Conservation (phyloP, 2,329 filamentous ascomycete species). For the Orbilia ellipsospora region DNA sequence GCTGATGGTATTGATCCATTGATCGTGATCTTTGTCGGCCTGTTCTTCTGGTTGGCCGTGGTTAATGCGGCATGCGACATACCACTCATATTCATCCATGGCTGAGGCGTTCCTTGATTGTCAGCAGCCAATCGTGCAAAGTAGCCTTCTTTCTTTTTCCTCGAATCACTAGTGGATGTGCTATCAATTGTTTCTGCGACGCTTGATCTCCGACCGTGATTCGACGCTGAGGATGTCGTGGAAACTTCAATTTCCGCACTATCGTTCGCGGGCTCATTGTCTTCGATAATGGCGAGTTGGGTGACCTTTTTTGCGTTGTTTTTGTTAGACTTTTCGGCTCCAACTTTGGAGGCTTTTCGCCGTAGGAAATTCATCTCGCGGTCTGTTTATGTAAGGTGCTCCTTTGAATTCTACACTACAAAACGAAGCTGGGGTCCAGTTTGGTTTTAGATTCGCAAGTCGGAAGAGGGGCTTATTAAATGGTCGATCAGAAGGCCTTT, state of each 20-base stretch:
- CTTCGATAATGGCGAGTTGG: conserved; percentile 30
- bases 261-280: conserved; percentile 28
- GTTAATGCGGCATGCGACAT: conserved; percentile 32
- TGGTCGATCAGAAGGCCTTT: conserved; percentile 1
- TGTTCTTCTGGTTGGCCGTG: neutral
- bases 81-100: conserved; percentile 44
- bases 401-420: neutral
- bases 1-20: conserved; percentile 17
- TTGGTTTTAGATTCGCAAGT: neutral
- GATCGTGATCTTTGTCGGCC: neutral
- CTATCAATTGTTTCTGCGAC: conserved; percentile 43
- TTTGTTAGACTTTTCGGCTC: conserved; percentile 47
- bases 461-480: neutral
- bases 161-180: conserved; percentile 34
- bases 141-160: conserved; percentile 40
- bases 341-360: conserved; percentile 38
- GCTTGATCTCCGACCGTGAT: conserved; percentile 23
- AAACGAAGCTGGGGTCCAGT: neutral
- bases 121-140: conserved; percentile 34
- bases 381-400: neutral
- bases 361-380: conserved; percentile 41
- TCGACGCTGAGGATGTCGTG: neutral
- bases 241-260: conserved; percentile 8
- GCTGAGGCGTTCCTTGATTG: conserved; percentile 23
- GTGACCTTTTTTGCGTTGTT: conserved; percentile 40